Percentiles rank a stretch among this genome's conserved stretches.
Conservation (phyloP, 2,329 filamentous ascomycete species). For the Beauveria pseudobassiana region DNA sequence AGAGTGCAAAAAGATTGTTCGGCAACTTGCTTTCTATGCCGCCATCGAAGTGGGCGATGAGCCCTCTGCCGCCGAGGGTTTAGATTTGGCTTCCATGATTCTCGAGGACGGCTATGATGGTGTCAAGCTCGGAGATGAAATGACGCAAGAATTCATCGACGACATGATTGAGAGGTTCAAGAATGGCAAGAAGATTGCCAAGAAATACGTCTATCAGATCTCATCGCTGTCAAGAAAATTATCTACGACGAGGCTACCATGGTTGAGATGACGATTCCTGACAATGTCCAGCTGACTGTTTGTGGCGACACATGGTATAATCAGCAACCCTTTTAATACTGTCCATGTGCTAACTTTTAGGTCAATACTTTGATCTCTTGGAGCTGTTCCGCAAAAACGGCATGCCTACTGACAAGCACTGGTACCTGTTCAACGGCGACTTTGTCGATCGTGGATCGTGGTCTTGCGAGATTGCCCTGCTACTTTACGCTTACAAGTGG, state of each 20-base stretch:
- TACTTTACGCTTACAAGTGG: slow-evolving; percentile 97
- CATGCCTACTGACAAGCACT: slow-evolving; percentile 74
- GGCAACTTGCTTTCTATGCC: slow-evolving; percentile 84
- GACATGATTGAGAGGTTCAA: slow-evolving; percentile 98
- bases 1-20: slow-evolving; percentile 92
- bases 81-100: slow-evolving; percentile 78
- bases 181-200: slow-evolving; percentile 87
- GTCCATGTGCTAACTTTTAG: slow-evolving; percentile 35
- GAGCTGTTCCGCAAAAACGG: slow-evolving; percentile 93
- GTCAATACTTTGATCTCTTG: slow-evolving; percentile 95
- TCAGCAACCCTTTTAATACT: neutral
- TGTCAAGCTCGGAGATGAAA: slow-evolving; percentile 64
- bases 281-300: slow-evolving; percentile 77
- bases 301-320: slow-evolving; percentile 92
- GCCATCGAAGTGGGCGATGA: slow-evolving; percentile 92
- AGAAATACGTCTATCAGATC: slow-evolving; percentile 97
- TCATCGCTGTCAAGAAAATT: slow-evolving; percentile 81
- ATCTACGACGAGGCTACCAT: slow-evolving; percentile 92
- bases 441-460: slow-evolving; percentile 97
- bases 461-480: slow-evolving; percentile 92
- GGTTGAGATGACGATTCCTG: slow-evolving; percentile 81
- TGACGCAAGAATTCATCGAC: slow-evolving; percentile 95
- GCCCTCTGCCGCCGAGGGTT: slow-evolving; percentile 81
- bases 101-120: slow-evolving; percentile 86
- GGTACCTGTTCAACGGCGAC: slow-evolving; percentile 96